phyloP scores from a whole-genome alignment of 148 eudicot genomes.

The Agrostemma githago region DNA sequence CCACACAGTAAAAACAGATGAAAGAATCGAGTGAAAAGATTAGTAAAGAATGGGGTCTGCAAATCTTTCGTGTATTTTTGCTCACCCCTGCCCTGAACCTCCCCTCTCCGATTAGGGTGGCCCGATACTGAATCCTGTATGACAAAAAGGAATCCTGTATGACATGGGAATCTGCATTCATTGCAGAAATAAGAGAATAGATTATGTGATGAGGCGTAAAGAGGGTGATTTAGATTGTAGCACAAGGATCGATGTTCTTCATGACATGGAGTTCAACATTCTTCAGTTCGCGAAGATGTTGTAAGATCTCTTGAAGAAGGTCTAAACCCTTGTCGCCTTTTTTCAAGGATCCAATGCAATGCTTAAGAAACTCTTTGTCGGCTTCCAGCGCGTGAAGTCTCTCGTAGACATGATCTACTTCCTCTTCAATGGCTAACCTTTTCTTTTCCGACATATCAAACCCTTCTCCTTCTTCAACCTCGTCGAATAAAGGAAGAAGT shows the following conservation, averaged over 20 bases:
- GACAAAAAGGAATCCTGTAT: constrained; percentile 13
- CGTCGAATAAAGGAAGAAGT: constrained; percentile 80
- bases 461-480: constrained; percentile 31
- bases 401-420: constrained; percentile 70
- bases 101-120: constrained; percentile 26
- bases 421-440: constrained; percentile 60
- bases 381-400: constrained; percentile 85
- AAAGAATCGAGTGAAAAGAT: constrained; percentile 3
- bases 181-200: not conserved
- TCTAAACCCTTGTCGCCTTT: constrained; percentile 86
- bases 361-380: constrained; percentile 75
- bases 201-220: not conserved
- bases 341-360: constrained; percentile 71
- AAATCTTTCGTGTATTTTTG: constrained; percentile 20
- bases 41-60: constrained; percentile 13
- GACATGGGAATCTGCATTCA: constrained; percentile 21
- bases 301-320: constrained; percentile 80
- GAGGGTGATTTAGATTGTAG: constrained; percentile 19
- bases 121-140: constrained; percentile 19
- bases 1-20: not conserved
- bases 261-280: constrained; percentile 49
- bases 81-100: constrained; percentile 22
- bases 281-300: constrained; percentile 71
- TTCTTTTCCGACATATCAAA: constrained; percentile 38
- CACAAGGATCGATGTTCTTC: constrained; percentile 31